A percentile compares a stretch with the other conserved stretches of the same genome.
phyloP scores from a whole-genome alignment of 2,329 filamentous ascomycete genomes.

The Coniochaeta prunicola region DNA sequence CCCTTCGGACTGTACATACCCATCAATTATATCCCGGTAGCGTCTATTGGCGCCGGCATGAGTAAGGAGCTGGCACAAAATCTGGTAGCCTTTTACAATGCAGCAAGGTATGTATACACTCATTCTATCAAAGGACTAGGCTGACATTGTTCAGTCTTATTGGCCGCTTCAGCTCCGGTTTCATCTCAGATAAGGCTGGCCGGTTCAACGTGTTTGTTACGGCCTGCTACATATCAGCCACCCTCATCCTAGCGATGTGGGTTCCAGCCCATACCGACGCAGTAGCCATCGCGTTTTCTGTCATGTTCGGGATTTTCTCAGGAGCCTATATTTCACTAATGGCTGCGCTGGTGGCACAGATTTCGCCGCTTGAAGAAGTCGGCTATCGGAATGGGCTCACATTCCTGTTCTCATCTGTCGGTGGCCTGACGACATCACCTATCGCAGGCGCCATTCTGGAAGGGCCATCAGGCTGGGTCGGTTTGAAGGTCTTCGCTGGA shows the following conservation, averaged over 20 bases:
- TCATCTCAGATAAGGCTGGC: slow-evolving; percentile 11
- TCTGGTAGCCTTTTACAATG: slow-evolving; percentile 18
- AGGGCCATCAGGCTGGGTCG: slow-evolving; percentile 3
- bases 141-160: slow-evolving; percentile 6
- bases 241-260: slow-evolving; percentile 22
- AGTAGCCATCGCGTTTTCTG: slow-evolving; percentile 14
- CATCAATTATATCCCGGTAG: slow-evolving; percentile 16
- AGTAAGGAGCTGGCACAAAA: slow-evolving; percentile 12
- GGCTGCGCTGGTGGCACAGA: slow-evolving; percentile 28
- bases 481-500: slow-evolving; percentile 8
- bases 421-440: slow-evolving; percentile 48
- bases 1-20: slow-evolving; percentile 2
- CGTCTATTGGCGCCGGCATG: slow-evolving; percentile 14
- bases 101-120: slow-evolving; percentile 2
- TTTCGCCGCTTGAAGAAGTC: slow-evolving; percentile 43
- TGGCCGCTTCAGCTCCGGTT: slow-evolving; percentile 9
- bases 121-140: background rate
- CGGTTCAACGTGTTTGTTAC: slow-evolving; percentile 24
- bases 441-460: slow-evolving; percentile 38
- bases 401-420: slow-evolving; percentile 48
- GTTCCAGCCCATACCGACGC: slow-evolving; percentile 12
- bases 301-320: slow-evolving; percentile 19
- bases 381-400: slow-evolving; percentile 37
- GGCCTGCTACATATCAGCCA: slow-evolving; percentile 28
- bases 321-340: slow-evolving; percentile 18